Percentiles rank a stretch among this genome's conserved stretches.
Conservation (phyloP, 306 rosid genomes). For the Prunus persica region Prunus_persica_NCBIv2 NC_034011.1:22257001-22257500, state of each 20-base stretch:
- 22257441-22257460: slow-evolving; percentile 34
- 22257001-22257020: slow-evolving; percentile 6
- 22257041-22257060: slow-evolving; percentile 43
- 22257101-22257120: slow-evolving; percentile 37
- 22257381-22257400: slow-evolving; percentile 41
- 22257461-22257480: slow-evolving; percentile 35
- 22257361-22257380: slow-evolving; percentile 41
- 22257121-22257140: slow-evolving; percentile 13
- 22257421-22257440: slow-evolving; percentile 30
- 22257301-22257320: slow-evolving; percentile 16
- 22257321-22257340: slow-evolving; percentile 38
- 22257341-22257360: slow-evolving; percentile 49
- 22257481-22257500: slow-evolving; percentile 36
- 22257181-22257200: slow-evolving; percentile 22
- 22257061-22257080: slow-evolving; percentile 34
- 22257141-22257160: slow-evolving; percentile 5
- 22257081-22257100: slow-evolving; percentile 50
- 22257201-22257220: slow-evolving; percentile 21
- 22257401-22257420: slow-evolving; percentile 32
- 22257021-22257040: slow-evolving; percentile 23
- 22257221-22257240: not conserved
- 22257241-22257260: slow-evolving; percentile 22
- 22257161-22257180: slow-evolving; percentile 18
- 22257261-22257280: slow-evolving; percentile 9
- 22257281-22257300: slow-evolving; percentile 38